These are phyloP conservation scores for Infundibulicybe gibba DNA, from an alignment of 768 basidiomycete genomes.

Conservation along the genomic window DNA sequence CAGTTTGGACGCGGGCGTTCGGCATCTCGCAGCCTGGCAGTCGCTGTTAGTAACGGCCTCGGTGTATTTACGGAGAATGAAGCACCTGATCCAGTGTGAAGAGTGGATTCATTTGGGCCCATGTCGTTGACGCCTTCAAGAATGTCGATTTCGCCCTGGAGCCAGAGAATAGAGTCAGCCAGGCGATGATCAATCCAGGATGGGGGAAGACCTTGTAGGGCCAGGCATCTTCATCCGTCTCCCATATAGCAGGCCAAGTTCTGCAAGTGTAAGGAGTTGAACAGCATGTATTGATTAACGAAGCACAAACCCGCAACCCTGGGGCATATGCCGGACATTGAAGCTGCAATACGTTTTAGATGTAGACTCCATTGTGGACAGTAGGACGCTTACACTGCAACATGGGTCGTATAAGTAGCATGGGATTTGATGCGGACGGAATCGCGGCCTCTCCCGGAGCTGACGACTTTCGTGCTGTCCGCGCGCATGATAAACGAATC, in stretches of 20 bases:
- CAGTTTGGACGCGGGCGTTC: slow-evolving; percentile 35
- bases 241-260: slow-evolving; percentile 69
- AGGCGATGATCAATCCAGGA: too few relatives aligned
- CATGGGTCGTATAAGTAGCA: slow-evolving; percentile 37
- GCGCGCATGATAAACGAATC: slow-evolving; percentile 56
- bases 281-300: too few relatives aligned
- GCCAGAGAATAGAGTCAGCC: slow-evolving; percentile 45
- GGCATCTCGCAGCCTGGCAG: slow-evolving; percentile 53
- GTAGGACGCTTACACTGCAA: slow-evolving; percentile 27
- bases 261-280: slow-evolving; percentile 4
- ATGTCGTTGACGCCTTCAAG: slow-evolving; percentile 40
- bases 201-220: too few relatives aligned
- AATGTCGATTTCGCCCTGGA: slow-evolving; percentile 55
- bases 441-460: slow-evolving; percentile 46
- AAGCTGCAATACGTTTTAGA: slow-evolving; percentile 13
- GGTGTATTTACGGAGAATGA: slow-evolving; percentile 35
- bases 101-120: neutral
- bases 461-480: slow-evolving; percentile 36
- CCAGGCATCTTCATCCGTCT: slow-evolving; percentile 28
- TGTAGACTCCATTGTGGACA: too few relatives aligned
- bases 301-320: slow-evolving; percentile 31
- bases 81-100: neutral
- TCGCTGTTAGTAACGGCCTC: slow-evolving; percentile 39
- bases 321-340: slow-evolving; percentile 57
- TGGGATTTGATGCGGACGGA: slow-evolving; percentile 52